Evolutionary conservation across 305 asterid genomes (phyloP), one percentile per base, ranked within the genome.

Genomic region (Fraxinus ornus): DNA sequence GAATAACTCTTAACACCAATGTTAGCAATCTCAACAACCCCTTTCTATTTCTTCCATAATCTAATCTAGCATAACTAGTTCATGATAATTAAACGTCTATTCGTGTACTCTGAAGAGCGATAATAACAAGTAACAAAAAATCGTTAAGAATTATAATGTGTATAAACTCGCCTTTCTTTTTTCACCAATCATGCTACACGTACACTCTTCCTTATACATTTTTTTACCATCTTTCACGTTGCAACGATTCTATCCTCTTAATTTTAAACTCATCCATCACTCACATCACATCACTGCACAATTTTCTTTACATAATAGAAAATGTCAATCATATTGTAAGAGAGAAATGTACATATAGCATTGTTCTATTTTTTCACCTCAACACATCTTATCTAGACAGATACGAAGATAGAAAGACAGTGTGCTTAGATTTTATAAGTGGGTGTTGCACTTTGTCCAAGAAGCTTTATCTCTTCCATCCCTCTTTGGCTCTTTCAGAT

Each of bases 381-480:
- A 13, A 3, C 57, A 15, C 19, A 2, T 47, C 19, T 15, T 3
- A 15, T 47, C 19, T 47, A 13, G 57, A 47, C 4, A 47, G 4
- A 47, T 47, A 13, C 41, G 2, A 36, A 36, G 41, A 36, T 41
- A 10, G 24, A n/a, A 55, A 55, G 26, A 55, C 26, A 55, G 66
- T 55, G 57, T 78, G 85, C 62, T 86, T 78, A 84, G 68, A 79
- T 79, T 30, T 84, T 85, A 86, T 87, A 89, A 89, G 88, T 87
- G 87, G 90, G 88, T 55, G 86, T 74, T 88, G 93, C 98, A 90
- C 97, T 90, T 79, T 80, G 84, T 83, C 91, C 96, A 81, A 94
- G 94, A 93, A 93, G 87, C 90, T 90, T 7, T 83, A 80, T 88
- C 95, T 86, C 86, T 80, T 94, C 91, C 92, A 86, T 90, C 90